Percentiles rank a stretch among this genome's conserved stretches.
phyloP scores from a whole-genome alignment of 78 protist species.

The Isochrysis galbana region DNA sequence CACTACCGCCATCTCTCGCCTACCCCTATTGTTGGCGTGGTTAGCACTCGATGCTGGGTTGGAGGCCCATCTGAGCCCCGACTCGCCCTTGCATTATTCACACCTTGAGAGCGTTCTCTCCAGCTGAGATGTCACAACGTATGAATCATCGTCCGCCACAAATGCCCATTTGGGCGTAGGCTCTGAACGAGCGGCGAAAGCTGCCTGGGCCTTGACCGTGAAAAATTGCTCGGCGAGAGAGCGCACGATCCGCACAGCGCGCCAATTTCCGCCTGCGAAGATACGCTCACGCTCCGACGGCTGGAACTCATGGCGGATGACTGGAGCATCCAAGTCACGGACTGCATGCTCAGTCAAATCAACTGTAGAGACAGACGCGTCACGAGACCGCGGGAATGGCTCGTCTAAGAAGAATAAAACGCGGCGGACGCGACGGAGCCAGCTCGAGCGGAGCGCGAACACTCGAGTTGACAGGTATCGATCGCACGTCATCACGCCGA shows the following conservation, averaged over 20 bases:
- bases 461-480: background rate
- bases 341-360: background rate
- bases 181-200: background rate
- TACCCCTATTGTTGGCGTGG: no score
- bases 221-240: background rate
- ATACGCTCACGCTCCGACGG: background rate
- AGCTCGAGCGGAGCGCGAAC: background rate
- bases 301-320: background rate
- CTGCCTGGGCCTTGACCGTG: background rate
- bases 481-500: background rate
- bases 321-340: background rate
- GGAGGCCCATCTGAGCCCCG: no score
- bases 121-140: background rate
- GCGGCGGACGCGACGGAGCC: background rate
- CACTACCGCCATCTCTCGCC: no score
- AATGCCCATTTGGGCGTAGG: background rate
- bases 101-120: background rate
- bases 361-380: background rate
- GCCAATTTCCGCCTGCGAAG: slow-evolving; percentile 5
- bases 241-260: slow-evolving; percentile 2
- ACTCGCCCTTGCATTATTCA: no score
- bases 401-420: background rate
- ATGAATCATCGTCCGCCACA: background rate
- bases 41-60: no score
- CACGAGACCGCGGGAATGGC: background rate